Evolutionary conservation across 345 rosid species (phyloP), one percentile per base, ranked within the genome.

Genomic region (Anastatica hierochuntica): DNA sequence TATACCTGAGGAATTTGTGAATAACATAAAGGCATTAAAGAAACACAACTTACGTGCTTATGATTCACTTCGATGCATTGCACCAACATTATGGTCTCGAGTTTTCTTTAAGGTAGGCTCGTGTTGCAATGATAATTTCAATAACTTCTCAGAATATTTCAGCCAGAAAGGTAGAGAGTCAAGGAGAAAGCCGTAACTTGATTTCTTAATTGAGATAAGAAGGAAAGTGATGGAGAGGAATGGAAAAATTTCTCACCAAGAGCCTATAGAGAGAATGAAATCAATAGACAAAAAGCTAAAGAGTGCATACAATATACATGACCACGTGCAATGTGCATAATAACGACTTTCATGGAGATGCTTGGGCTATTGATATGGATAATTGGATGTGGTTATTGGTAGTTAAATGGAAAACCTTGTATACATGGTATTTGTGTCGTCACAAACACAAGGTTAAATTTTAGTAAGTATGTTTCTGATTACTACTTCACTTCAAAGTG

Each of bases 91-190:
- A 6, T 53, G 35, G 23, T 37, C 45, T 14, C 11, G 35, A 1
- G 35, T 14, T 5, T 38, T 53, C 45, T 53, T 53, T 3, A 53
- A 37, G 15, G 5, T 37, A 6, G 23, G 20, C 2, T 53, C 45
- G 1, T 53, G 44, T 12, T 53, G 35, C 11, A 53, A 53, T 53
- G 57, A 53, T 11, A 53, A 53, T 4, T 14, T 53, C 2, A 52
- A 52, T 3, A 52, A 52, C 2, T 8, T 52, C 4, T 53, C 15
- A 0, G 34, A 37, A 10, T 37, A 34, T 5, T 37, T 52, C 4
- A 37, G 23, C 10, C 10, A 33, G 1, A 53, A 7, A 0, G 11
- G 37, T 3, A 53, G 35, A 3, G 57, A 53, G 6, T 10, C 57
- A 37, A 53, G 45, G 14, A 37, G 57, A 10, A 10, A 1, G 0